Percentiles rank a stretch among this genome's conserved stretches.
Conservation (phyloP, 805 yeast genomes). For the Schizosaccharomyces osmophilus region DNA sequence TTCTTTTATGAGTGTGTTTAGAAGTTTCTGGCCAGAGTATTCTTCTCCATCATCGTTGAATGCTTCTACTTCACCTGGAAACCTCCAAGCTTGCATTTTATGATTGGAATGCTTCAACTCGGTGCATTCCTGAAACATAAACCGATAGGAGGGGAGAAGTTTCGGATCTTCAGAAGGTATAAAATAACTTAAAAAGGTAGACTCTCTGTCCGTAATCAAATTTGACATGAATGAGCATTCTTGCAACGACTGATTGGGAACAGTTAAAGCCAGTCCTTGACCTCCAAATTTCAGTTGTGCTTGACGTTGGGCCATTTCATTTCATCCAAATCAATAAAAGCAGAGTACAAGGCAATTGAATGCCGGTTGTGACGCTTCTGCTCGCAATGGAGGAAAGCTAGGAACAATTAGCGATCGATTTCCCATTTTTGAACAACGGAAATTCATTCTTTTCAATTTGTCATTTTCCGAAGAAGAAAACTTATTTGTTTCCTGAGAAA, state of each 20-base stretch:
- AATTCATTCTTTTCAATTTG: too few species aligned
- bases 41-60: conserved; percentile 1
- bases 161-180: background rate
- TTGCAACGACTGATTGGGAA: background rate
- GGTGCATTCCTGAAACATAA: background rate
- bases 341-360: too few species aligned
- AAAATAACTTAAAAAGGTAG: background rate
- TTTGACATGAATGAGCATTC: background rate
- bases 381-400: too few species aligned
- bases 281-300: background rate
- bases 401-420: too few species aligned
- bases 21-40: background rate
- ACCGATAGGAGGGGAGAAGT: background rate
- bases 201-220: background rate
- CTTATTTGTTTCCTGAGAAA: too few species aligned
- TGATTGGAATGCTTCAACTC: background rate
- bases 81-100: conserved; percentile 1
- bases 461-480: too few species aligned
- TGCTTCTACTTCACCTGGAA: background rate
- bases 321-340: background rate
- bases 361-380: too few species aligned
- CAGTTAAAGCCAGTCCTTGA: background rate
- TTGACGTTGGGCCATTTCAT: background rate
- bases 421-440: too few species aligned
- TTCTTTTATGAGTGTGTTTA: background rate